Conservation (phyloP, 768 basidiomycete species). For the Hypsizygus marmoreus region DNA sequence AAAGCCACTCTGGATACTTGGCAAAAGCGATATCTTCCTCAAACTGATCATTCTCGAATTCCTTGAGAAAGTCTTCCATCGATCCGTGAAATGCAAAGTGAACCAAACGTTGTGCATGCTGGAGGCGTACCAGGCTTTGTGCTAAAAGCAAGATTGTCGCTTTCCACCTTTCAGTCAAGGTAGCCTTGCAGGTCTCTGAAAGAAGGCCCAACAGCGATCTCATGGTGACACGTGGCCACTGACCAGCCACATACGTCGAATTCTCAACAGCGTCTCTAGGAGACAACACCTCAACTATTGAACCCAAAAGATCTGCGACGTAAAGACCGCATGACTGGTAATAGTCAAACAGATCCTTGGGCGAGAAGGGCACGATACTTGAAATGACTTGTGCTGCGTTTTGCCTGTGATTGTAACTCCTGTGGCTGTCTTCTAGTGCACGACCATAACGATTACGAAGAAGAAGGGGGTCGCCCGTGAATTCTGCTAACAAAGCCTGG, state of each 20-base stretch:
- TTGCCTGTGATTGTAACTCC: too few species aligned
- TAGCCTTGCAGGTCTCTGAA: constrained; percentile 21
- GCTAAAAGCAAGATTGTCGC: constrained; percentile 28
- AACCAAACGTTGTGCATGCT: constrained; percentile 39
- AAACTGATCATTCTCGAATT: constrained; percentile 21
- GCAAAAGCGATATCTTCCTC: constrained; percentile 10
- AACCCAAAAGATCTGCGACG: not conserved
- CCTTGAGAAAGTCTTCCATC: constrained; percentile 32
- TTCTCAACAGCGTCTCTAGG: constrained; percentile 7
- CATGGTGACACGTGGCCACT: constrained; percentile 40
- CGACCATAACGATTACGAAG: constrained; percentile 2
- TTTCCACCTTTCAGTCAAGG: constrained; percentile 29
- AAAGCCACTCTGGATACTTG: constrained; percentile 40
- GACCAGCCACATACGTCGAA: constrained; percentile 18
- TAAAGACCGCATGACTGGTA: constrained; percentile 5
- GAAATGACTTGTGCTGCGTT: too few species aligned
- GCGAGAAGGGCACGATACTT: too few species aligned
- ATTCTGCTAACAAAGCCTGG: not conserved
- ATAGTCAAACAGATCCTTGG: not conserved
- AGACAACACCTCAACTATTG: not conserved
- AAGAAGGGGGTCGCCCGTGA: not conserved
- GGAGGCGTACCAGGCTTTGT: constrained; percentile 30
- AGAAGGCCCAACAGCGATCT: constrained; percentile 31
- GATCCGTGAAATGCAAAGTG: constrained; percentile 20
- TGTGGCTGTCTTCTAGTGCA: constrained; percentile 1